Conservation (phyloP, 1,284 basidiomycete genomes). For the Cutaneotrichosporon spelunceum region DNA sequence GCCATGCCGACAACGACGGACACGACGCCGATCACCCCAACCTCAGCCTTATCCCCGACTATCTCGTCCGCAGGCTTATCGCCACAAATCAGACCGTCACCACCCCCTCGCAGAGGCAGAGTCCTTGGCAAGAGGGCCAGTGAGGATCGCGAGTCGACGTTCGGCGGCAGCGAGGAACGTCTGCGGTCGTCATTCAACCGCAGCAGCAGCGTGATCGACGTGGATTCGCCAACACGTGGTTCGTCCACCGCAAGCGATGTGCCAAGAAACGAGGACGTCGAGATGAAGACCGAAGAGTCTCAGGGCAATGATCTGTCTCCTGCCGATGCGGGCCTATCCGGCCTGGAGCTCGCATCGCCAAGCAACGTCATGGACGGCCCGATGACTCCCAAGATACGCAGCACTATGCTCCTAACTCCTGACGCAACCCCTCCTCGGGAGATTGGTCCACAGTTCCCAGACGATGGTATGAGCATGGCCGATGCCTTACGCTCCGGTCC, state of each 20-base stretch:
- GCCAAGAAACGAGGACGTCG: slow-evolving; percentile 2
- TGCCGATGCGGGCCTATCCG: slow-evolving; percentile 11
- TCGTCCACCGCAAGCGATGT: background rate
- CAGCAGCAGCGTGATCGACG: slow-evolving; percentile 15
- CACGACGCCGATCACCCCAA: slow-evolving; percentile 16
- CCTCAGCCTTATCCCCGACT: slow-evolving; percentile 12
- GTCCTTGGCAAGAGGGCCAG: slow-evolving; percentile 45
- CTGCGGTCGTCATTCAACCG: slow-evolving; percentile 7
- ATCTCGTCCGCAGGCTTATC: background rate
- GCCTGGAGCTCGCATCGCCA: slow-evolving; percentile 20
- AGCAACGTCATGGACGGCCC: background rate
- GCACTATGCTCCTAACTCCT: background rate
- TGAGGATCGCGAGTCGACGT: slow-evolving; percentile 41
- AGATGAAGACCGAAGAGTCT: background rate
- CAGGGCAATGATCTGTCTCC: slow-evolving; percentile 15
- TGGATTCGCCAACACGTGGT: slow-evolving; percentile 8
- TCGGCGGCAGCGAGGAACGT: slow-evolving; percentile 29
- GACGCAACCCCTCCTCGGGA: background rate
- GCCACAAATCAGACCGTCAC: slow-evolving; percentile 12
- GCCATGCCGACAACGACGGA: slow-evolving; percentile 28
- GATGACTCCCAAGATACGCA: background rate
- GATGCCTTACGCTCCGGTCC: background rate
- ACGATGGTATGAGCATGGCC: background rate
- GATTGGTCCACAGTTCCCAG: background rate
- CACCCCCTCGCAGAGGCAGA: background rate